Percentiles rank a stretch among this genome's conserved stretches.
phyloP scores from a whole-genome alignment of 106 monocot species.

The Acorus calamus region DNA sequence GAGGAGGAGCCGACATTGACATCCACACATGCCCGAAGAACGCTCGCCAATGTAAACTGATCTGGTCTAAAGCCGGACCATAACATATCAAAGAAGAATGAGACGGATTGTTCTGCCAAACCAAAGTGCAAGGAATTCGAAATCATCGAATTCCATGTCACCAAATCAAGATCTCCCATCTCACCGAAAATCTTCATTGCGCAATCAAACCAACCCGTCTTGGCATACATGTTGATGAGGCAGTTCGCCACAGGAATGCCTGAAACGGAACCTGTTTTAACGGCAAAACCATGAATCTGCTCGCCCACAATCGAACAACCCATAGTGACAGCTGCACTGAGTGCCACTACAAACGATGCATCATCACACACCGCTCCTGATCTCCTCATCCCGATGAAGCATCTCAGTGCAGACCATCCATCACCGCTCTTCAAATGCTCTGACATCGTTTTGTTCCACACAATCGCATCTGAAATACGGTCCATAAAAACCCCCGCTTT shows the following conservation, averaged over 20 bases:
- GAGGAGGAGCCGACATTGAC: neutral
- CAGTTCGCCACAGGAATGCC: conserved; percentile 43
- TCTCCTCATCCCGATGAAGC: conserved; percentile 49
- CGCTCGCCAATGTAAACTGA: conserved; percentile 47
- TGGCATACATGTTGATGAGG: conserved; percentile 58
- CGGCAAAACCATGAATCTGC: conserved; percentile 36
- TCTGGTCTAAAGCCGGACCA: conserved; percentile 31
- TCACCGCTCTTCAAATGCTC: conserved; percentile 24
- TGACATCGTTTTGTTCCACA: conserved; percentile 43
- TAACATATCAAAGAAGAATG: conserved; percentile 34
- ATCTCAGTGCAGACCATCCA: conserved; percentile 12
- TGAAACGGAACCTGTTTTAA: conserved; percentile 30
- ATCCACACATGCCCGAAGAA: conserved; percentile 35
- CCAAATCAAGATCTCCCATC: conserved; percentile 35
- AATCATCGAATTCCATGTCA: conserved; percentile 78
- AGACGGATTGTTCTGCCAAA: conserved; percentile 23
- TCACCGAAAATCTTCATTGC: conserved; percentile 44
- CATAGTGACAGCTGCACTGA: conserved; percentile 16
- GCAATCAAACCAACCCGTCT: conserved; percentile 19
- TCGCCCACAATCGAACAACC: conserved; percentile 25
- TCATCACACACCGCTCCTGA: conserved; percentile 31
- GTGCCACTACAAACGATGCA: conserved; percentile 37
- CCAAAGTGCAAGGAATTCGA: conserved; percentile 28
- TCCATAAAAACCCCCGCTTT: conserved; percentile 32
- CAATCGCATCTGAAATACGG: conserved; percentile 15